Conservation (phyloP, 495 filamentous ascomycete species). For the Penicillium paradoxum region DNA sequence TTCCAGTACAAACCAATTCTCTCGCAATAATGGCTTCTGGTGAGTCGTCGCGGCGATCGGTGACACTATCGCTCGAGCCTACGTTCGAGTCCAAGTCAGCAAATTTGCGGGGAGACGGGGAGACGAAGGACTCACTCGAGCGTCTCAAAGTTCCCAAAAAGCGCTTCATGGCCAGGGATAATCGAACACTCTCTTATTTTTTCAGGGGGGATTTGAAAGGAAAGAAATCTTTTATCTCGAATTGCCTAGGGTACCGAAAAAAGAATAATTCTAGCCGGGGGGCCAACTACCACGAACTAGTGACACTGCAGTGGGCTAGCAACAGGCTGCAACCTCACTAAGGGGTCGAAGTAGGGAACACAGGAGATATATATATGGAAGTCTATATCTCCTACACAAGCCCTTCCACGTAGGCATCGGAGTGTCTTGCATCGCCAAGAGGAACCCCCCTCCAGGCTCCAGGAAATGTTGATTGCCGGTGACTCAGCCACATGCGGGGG, state of each 20-base stretch:
- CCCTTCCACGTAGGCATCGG: not conserved
- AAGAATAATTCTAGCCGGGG: not conserved
- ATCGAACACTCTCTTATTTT: not conserved
- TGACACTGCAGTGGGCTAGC: conserved; percentile 2
- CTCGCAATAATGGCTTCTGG: conserved; percentile 43
- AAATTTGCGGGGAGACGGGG: conserved; percentile 10
- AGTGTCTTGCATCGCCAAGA: not conserved
- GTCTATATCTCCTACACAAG: not conserved
- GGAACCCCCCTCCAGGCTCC: conserved; percentile 1
- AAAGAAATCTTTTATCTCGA: not conserved
- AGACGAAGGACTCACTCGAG: conserved; percentile 21
- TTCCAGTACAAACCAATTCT: conserved; percentile 45
- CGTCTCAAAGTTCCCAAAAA: conserved; percentile 19
- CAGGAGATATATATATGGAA: not conserved
- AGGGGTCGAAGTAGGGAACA: not conserved
- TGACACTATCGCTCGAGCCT: conserved; percentile 20
- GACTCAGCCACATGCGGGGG: not conserved
- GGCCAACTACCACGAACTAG: not conserved
- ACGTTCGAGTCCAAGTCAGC: not conserved
- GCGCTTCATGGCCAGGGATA: conserved; percentile 13
- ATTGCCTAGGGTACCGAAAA: not conserved
- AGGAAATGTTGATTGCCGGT: not conserved
- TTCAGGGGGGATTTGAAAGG: not conserved
- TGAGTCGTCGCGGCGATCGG: conserved; percentile 34
- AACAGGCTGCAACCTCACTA: not conserved